Evolutionary conservation across 306 rosid genomes (phyloP).

Genomic region (Rubus idaeus): DNA sequence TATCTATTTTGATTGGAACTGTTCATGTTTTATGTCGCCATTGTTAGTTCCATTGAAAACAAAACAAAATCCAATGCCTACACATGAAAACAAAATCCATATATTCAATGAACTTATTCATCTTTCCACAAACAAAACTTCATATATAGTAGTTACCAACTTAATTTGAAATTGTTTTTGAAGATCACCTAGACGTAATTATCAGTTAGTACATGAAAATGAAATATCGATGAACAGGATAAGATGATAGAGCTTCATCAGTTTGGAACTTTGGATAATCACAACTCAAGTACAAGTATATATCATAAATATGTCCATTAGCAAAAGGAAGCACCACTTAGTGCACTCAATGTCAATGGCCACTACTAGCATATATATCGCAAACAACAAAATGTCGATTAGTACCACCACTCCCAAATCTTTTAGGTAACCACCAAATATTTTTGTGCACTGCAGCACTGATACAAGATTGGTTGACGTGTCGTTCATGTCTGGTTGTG

Average conservation of each 20-base stretch:
- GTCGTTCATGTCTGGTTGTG: not conserved
- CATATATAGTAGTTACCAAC: not conserved
- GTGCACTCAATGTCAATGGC: conserved; percentile 8
- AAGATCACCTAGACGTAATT: not conserved
- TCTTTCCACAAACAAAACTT: too few species aligned
- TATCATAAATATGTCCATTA: too few species aligned
- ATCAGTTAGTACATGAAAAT: not conserved
- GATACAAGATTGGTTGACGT: not conserved
- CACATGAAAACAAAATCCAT: not conserved
- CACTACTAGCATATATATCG: not conserved
- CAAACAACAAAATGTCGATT: not conserved
- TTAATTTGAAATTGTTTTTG: not conserved
- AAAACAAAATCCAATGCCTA: not conserved
- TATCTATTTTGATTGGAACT: not conserved
- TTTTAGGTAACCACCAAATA: not conserved
- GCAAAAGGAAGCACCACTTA: not conserved
- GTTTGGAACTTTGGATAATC: not conserved
- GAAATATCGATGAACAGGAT: not conserved
- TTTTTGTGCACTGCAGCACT: not conserved
- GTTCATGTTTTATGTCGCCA: not conserved
- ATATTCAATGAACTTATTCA: not conserved
- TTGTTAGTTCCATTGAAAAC: not conserved
- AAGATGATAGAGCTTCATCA: not conserved
- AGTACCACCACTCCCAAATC: not conserved
- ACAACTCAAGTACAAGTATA: not conserved